Conservation (phyloP, 2,329 filamentous ascomycete genomes). For the Trichothecium sympodiale region DNA sequence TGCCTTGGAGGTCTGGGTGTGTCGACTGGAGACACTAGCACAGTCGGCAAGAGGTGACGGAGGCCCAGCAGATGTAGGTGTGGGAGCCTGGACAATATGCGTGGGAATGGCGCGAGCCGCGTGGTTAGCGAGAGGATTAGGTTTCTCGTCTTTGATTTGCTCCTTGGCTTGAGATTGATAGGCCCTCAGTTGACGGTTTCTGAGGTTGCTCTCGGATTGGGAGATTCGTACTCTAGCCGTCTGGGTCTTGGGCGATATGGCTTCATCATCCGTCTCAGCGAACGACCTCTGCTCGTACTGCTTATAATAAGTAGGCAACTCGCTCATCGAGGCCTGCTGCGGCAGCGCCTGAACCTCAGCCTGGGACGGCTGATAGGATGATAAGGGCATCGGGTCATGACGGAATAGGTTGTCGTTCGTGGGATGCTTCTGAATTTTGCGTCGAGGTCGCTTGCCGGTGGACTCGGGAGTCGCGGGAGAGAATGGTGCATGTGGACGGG, state of each 20-base stretch:
- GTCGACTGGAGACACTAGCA: slow-evolving; percentile 42
- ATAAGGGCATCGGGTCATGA: not conserved
- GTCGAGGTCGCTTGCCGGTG: slow-evolving; percentile 11
- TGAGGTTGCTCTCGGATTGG: too few species aligned
- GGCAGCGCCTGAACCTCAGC: not conserved
- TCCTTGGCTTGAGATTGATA: too few species aligned
- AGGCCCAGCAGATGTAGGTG: slow-evolving; percentile 12
- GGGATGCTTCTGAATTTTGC: slow-evolving; percentile 20
- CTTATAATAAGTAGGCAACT: slow-evolving; percentile 40
- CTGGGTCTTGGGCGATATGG: not conserved
- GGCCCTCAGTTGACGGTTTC: too few species aligned
- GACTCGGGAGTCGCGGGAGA: slow-evolving; percentile 22
- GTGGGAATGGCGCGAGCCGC: not conserved
- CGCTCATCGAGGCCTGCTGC: slow-evolving; percentile 16
- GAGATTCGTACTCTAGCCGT: too few species aligned
- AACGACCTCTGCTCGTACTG: slow-evolving; percentile 48
- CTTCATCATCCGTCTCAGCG: slow-evolving; percentile 24
- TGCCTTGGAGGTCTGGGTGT: slow-evolving; percentile 42
- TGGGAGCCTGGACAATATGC: slow-evolving; percentile 3
- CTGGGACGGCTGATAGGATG: not conserved
- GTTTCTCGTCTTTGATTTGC: not conserved
- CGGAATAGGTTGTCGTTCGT: slow-evolving; percentile 24
- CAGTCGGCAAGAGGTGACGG: slow-evolving; percentile 25
- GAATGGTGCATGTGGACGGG: slow-evolving; percentile 30
- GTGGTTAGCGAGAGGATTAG: slow-evolving; percentile 1